Evolutionary conservation across 345 rosid genomes (phyloP).

Genomic region (Bretschneidera sinensis): DNA sequence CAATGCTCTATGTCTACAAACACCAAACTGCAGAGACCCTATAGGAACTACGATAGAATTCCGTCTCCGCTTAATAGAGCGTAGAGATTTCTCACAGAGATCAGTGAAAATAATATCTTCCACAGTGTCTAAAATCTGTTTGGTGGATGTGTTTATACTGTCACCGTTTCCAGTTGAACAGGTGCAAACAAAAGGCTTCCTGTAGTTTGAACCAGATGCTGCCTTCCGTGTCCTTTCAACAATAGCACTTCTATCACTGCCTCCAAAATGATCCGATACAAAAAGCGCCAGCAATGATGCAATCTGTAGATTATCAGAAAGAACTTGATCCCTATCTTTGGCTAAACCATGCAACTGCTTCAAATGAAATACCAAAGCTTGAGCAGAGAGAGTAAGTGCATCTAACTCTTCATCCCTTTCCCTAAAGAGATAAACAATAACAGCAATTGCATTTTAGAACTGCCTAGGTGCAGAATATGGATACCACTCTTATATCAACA

Average conservation of each 20-base stretch:
- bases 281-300: slow-evolving; percentile 86
- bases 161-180: slow-evolving; percentile 77
- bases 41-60: slow-evolving; percentile 79
- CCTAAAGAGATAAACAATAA: slow-evolving; percentile 30
- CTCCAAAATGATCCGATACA: slow-evolving; percentile 98
- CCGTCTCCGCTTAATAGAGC: slow-evolving; percentile 54
- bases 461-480: background rate
- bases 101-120: slow-evolving; percentile 61
- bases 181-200: slow-evolving; percentile 84
- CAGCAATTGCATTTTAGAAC: background rate
- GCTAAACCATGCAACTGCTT: slow-evolving; percentile 43
- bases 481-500: background rate
- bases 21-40: slow-evolving; percentile 79
- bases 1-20: slow-evolving; percentile 92
- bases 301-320: slow-evolving; percentile 49
- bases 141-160: slow-evolving; percentile 26
- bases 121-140: slow-evolving; percentile 27
- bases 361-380: slow-evolving; percentile 51
- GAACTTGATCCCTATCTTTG: slow-evolving; percentile 35
- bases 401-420: slow-evolving; percentile 81
- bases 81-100: slow-evolving; percentile 78
- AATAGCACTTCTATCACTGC: slow-evolving; percentile 67
- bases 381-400: slow-evolving; percentile 73
- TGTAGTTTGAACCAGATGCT: slow-evolving; percentile 79
- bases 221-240: slow-evolving; percentile 68